phyloP scores from a whole-genome alignment of 441 rosid genomes.

The Corymbia citriodora region DNA sequence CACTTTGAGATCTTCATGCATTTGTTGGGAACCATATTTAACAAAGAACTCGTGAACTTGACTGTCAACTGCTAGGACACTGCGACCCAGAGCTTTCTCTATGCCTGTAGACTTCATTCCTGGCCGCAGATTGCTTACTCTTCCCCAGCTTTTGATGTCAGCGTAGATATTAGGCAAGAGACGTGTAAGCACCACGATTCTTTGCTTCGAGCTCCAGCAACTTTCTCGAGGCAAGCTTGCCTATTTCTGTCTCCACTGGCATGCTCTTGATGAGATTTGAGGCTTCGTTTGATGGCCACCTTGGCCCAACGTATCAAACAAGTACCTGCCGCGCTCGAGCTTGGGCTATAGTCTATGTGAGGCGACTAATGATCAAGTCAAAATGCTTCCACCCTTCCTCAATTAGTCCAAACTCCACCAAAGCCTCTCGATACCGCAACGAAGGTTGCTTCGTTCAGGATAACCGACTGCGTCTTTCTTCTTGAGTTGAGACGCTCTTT shows the following conservation, averaged over 20 bases:
- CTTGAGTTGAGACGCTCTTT: conserved; percentile 41
- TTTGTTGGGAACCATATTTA: conserved; percentile 42
- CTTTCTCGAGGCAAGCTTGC: conserved; percentile 38
- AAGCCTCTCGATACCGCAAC: conserved; percentile 48
- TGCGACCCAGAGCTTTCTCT: conserved; percentile 49
- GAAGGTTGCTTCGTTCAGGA: conserved; percentile 40
- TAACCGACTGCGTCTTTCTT: conserved; percentile 28
- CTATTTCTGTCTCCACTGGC: conserved; percentile 47
- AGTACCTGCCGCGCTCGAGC: conserved; percentile 53
- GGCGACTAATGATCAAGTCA: conserved; percentile 30
- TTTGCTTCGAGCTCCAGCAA: conserved; percentile 38
- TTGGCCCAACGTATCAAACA: conserved; percentile 53
- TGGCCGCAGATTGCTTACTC: conserved; percentile 28
- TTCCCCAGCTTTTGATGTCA: conserved; percentile 43
- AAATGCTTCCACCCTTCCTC: conserved; percentile 45
- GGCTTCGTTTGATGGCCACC: conserved; percentile 48
- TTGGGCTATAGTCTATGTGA: conserved; percentile 36
- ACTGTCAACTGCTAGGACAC: conserved; percentile 42
- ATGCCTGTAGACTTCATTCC: conserved; percentile 45
- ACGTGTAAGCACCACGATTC: conserved; percentile 44
- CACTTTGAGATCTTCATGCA: conserved; percentile 23
- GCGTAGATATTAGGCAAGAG: conserved; percentile 51
- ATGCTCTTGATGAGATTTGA: conserved; percentile 27
- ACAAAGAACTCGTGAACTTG: conserved; percentile 47
- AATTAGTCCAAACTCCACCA: conserved; percentile 33